A percentile compares a stretch with the other conserved stretches of the same genome.
These are phyloP conservation scores for Penicillium egyptiacum DNA, from an alignment of 495 filamentous ascomycete species.

Conservation along the genomic window DNA sequence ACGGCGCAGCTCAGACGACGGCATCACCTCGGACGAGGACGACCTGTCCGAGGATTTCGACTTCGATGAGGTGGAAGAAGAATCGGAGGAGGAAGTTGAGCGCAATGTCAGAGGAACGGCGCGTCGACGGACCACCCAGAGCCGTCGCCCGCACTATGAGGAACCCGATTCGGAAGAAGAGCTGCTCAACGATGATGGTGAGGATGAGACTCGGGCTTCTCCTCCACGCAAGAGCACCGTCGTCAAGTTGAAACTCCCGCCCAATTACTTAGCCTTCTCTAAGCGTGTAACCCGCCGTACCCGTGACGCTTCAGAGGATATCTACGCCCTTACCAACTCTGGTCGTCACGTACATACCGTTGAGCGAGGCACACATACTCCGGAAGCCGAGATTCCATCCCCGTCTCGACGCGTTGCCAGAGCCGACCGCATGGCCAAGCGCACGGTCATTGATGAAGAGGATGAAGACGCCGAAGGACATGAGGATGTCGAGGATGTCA, in stretches of 20 bases:
- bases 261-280: slow-evolving; percentile 24
- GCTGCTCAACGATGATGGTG: slow-evolving; percentile 41
- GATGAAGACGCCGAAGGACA: slow-evolving; percentile 52
- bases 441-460: slow-evolving; percentile 59
- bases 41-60: slow-evolving; percentile 47
- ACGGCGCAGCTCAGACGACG: slow-evolving; percentile 57
- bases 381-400: slow-evolving; percentile 51
- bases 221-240: slow-evolving; percentile 37
- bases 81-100: slow-evolving; percentile 65
- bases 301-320: slow-evolving; percentile 58
- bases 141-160: slow-evolving; percentile 44
- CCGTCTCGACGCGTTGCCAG: slow-evolving; percentile 55
- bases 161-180: slow-evolving; percentile 25
- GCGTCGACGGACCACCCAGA: slow-evolving; percentile 60
- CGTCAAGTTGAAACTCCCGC: slow-evolving; percentile 48
- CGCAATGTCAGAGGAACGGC: slow-evolving; percentile 68
- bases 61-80: slow-evolving; percentile 55
- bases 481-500: slow-evolving; percentile 32
- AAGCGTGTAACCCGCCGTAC: slow-evolving; percentile 59
- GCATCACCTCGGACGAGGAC: slow-evolving; percentile 65
- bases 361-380: slow-evolving; percentile 62
- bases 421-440: slow-evolving; percentile 52
- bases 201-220: slow-evolving; percentile 31
- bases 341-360: slow-evolving; percentile 67
- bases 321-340: slow-evolving; percentile 70